phyloP scores from a whole-genome alignment of 2,329 filamentous ascomycete genomes.

The Herpotrichia juniperi region DNA sequence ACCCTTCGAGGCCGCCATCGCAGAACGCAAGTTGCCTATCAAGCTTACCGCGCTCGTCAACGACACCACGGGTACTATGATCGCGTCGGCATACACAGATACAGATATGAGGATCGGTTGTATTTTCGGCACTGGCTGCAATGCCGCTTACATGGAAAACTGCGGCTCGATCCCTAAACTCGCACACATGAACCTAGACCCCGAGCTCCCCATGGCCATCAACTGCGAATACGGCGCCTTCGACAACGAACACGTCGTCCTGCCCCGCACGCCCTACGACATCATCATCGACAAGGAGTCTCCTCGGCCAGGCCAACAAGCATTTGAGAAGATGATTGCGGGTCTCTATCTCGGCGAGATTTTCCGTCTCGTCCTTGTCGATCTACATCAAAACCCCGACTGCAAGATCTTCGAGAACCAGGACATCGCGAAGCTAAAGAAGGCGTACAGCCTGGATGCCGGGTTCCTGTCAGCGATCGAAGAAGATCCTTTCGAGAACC shows the following conservation, averaged over 20 bases:
- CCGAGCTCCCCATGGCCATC: conserved; percentile 88
- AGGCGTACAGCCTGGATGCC: conserved; percentile 87
- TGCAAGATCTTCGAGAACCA: conserved; percentile 81
- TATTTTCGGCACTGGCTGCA: conserved; percentile 98
- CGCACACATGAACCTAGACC: conserved; percentile 84
- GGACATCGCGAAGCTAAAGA: conserved; percentile 79
- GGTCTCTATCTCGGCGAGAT: conserved; percentile 94
- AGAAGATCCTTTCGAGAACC: conserved; percentile 94
- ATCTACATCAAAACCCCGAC: conserved; percentile 71
- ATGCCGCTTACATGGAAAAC: conserved; percentile 97
- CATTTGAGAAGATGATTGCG: conserved; percentile 98
- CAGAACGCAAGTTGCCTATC: conserved; percentile 81
- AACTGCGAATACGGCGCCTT: conserved; percentile 99
- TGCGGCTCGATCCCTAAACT: conserved; percentile 92
- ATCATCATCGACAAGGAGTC: conserved; percentile 88
- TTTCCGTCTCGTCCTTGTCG: conserved; percentile 85
- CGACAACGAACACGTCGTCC: conserved; percentile 89
- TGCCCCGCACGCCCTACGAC: conserved; percentile 88
- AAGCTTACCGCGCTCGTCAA: conserved; percentile 94
- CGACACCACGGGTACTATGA: conserved; percentile 95
- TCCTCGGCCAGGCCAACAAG: conserved; percentile 89
- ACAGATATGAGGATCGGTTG: conserved; percentile 90
- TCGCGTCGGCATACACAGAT: conserved; percentile 97
- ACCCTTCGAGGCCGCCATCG: conserved; percentile 81
- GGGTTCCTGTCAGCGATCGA: conserved; percentile 94